Evolutionary conservation across 495 filamentous ascomycete species (phyloP).

Genomic region (Cudoniella acicularis): DNA sequence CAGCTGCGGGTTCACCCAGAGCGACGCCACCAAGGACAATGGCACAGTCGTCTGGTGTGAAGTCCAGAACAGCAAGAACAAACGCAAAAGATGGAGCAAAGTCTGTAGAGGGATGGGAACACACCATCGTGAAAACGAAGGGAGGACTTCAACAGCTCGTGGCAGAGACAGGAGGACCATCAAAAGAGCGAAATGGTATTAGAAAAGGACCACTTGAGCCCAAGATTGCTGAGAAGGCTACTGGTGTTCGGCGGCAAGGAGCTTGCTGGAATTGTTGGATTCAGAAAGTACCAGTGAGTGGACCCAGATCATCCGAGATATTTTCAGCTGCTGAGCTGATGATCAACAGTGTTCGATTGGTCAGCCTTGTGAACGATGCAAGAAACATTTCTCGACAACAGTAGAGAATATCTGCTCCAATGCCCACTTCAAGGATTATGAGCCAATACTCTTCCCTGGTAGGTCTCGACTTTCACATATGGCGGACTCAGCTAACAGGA

Average conservation of each 20-base stretch:
- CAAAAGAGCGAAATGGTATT: background rate
- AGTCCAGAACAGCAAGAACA: background rate
- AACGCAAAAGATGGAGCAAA: constrained; percentile 5
- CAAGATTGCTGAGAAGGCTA: constrained; percentile 13
- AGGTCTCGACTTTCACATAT: background rate
- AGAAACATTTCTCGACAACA: constrained; percentile 21
- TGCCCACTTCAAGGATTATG: constrained; percentile 45
- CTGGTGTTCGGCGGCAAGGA: constrained; percentile 4
- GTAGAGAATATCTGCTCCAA: constrained; percentile 44
- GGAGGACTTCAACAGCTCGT: constrained; percentile 1
- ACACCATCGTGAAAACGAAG: background rate
- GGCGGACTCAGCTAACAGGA: constrained; percentile 40
- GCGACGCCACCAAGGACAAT: background rate
- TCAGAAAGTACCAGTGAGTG: constrained; percentile 18
- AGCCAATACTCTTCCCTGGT: constrained; percentile 39
- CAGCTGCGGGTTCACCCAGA: background rate
- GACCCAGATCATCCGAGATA: too few species aligned
- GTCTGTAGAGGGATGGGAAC: constrained; percentile 6
- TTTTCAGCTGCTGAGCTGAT: too few species aligned
- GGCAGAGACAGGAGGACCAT: background rate
- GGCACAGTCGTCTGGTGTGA: background rate
- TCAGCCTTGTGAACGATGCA: constrained; percentile 7
- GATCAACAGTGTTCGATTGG: constrained; percentile 8
- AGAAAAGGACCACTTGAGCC: constrained; percentile 11
- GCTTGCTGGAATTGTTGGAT: constrained; percentile 26